Base-by-base conservation (phyloP, 1,139 yeast genomes). In the Meyerozyma guilliermondii region DNA sequence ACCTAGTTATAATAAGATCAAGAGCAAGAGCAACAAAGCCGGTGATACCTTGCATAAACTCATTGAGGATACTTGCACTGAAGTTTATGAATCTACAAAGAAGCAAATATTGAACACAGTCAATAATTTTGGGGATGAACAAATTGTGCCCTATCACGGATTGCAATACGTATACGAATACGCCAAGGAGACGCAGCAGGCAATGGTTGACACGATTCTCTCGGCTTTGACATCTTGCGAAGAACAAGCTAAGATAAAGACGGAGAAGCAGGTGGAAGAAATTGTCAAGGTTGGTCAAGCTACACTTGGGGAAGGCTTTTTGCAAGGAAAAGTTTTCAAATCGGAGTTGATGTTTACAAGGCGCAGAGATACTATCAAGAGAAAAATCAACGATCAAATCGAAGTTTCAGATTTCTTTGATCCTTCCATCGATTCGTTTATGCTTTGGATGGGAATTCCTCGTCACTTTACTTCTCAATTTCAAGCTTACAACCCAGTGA, bases 331-430 rank as follows among this genome's bases (percentile, higher is more conserved):
- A 49, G 76, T 76, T 9, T 91, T 92, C 65, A 80, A 86, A 45
- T 78, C 87, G 13, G 84, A 81, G 22, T 74, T 85, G 40, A 92
- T 92, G 98, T 92, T 89, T 53, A 78, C 88, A 3, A 80, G 91
- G 52, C 74, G 75, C 44, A 77, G 76, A 38, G 96, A 92, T 54
- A 62, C 76, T 5, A 65, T 82, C 35, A 75, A 80, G 33, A 80
- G 83, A 50, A 71, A 77, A 40, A 66, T 91, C 38, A 70, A 76
- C 47, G 77, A 80, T 30, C 74, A 77, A 30, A 74, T 91, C 39
- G 78, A 82, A 13, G 43, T 86, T 2, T 45, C 71, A 14, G 98
- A 92, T 60, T 81, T 89, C 52, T 71, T 91, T 56, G 95, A 91
- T 53, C 89, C 89, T 1, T 75, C 84, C 1, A 58, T 78, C 50